Percentiles rank a stretch among this genome's conserved stretches.
phyloP scores from a whole-genome alignment of 495 filamentous ascomycete species.

The Penicillium bialowiezense region DNA sequence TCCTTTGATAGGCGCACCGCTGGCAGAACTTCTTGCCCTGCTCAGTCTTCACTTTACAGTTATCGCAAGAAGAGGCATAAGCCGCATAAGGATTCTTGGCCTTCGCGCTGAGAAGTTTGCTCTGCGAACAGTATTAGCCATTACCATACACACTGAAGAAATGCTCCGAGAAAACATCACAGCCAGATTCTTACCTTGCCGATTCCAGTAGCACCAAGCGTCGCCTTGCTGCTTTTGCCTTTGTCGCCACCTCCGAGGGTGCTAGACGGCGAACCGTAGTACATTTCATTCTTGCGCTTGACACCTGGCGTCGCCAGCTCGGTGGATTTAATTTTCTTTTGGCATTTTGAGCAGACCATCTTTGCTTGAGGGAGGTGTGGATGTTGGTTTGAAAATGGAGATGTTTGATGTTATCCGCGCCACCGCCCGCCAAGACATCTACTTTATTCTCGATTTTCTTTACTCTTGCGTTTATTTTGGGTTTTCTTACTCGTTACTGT shows the following conservation, averaged over 20 bases:
- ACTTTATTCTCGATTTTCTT: neutral
- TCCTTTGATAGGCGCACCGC: slow-evolving; percentile 63
- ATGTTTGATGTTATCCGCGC: slow-evolving; percentile 15
- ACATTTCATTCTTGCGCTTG: slow-evolving; percentile 70
- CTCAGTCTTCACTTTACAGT: slow-evolving; percentile 64
- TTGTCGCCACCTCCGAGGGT: slow-evolving; percentile 52
- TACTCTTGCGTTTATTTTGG: neutral
- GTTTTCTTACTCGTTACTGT: neutral
- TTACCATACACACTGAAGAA: neutral
- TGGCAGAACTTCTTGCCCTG: slow-evolving; percentile 62
- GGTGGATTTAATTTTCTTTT: slow-evolving; percentile 59
- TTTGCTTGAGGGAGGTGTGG: slow-evolving; percentile 7
- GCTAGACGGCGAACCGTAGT: slow-evolving; percentile 63
- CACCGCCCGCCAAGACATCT: slow-evolving; percentile 24
- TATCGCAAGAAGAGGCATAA: slow-evolving; percentile 59
- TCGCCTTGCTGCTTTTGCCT: slow-evolving; percentile 47
- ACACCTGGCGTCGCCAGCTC: slow-evolving; percentile 66
- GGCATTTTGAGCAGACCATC: slow-evolving; percentile 73
- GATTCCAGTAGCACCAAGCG: slow-evolving; percentile 37
- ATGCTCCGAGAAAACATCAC: no score
- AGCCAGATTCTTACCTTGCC: slow-evolving; percentile 23
- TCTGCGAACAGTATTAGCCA: slow-evolving; percentile 37
- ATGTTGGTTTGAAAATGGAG: neutral
- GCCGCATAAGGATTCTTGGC: slow-evolving; percentile 70
- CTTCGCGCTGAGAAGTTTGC: slow-evolving; percentile 63